These are phyloP conservation scores for Apodospora peruviana DNA, from an alignment of 495 filamentous ascomycete species.

Conservation along the genomic window DNA sequence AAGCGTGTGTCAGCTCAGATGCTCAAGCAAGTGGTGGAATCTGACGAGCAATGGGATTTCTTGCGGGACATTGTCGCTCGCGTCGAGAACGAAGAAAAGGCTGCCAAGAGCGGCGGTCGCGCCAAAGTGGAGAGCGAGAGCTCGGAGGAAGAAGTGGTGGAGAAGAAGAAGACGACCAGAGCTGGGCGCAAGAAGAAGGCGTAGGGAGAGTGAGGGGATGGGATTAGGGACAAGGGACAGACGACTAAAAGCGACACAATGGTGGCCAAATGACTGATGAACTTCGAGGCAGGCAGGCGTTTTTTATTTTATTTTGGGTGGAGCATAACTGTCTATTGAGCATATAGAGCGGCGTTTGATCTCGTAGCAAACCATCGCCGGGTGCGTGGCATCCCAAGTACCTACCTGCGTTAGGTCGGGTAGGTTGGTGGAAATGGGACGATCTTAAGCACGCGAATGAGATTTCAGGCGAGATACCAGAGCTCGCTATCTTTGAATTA, in stretches of 20 bases:
- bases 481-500: too few relatives aligned
- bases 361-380: neutral
- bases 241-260: too few relatives aligned
- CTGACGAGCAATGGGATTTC: constrained; percentile 89
- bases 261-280: constrained; percentile 1
- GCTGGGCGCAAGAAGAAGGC: constrained; percentile 41
- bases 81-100: constrained; percentile 62
- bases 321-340: neutral
- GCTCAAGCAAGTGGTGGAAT: constrained; percentile 80
- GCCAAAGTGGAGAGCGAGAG: constrained; percentile 38
- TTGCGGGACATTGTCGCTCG: constrained; percentile 84
- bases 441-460: too few relatives aligned
- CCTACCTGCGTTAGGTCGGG: neutral
- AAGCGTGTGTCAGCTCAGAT: constrained; percentile 88
- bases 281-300: constrained; percentile 1
- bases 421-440: neutral
- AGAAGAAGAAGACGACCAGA: constrained; percentile 41
- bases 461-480: too few relatives aligned
- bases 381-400: neutral
- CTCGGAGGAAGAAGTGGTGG: constrained; percentile 39
- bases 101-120: constrained; percentile 3
- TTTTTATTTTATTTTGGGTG: constrained; percentile 1
- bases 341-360: constrained; percentile 12
- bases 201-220: neutral
- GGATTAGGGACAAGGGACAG: too few relatives aligned